These are phyloP conservation scores for Holtermanniella nyarrowii DNA, from an alignment of 768 basidiomycete species.

Conservation along the genomic window DNA sequence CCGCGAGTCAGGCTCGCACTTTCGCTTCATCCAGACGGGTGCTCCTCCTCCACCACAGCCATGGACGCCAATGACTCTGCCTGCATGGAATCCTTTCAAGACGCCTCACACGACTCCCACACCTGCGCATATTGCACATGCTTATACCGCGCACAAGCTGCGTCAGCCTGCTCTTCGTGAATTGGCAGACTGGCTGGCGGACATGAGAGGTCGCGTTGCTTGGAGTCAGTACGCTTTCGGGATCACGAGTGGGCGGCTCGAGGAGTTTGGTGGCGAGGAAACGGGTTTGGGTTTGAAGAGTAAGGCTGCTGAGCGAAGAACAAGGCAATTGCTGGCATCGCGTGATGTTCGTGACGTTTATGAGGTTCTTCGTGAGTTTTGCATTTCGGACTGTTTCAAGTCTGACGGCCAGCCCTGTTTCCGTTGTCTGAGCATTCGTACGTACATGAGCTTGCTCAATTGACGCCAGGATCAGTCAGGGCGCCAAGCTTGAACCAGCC, in stretches of 20 bases:
- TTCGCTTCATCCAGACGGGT: constrained; percentile 13
- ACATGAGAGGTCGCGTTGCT: constrained; percentile 10
- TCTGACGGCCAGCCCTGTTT: constrained; percentile 5
- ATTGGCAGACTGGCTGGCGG: constrained; percentile 10
- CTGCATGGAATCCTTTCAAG: constrained; percentile 5
- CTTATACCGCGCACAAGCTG: constrained; percentile 2
- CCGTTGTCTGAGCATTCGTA: constrained; percentile 6
- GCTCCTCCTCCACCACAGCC: constrained; percentile 1
- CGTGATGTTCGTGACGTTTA: constrained; percentile 9
- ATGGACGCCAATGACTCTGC: constrained; percentile 5
- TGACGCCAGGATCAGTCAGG: constrained; percentile 3
- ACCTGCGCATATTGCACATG: constrained; percentile 8
- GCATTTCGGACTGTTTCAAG: too few relatives aligned
- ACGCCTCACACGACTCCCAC: constrained; percentile 6
- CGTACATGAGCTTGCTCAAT: neutral
- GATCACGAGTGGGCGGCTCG: constrained; percentile 5
- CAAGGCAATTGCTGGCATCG: constrained; percentile 9
- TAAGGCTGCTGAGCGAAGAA: neutral
- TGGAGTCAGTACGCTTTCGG: constrained; percentile 15
- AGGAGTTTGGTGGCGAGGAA: constrained; percentile 3
- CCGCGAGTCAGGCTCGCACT: neutral
- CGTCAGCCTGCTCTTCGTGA: constrained; percentile 9
- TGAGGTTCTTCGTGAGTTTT: constrained; percentile 11
- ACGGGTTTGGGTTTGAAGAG: constrained; percentile 6
- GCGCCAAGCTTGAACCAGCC: constrained; percentile 8